phyloP scores from a whole-genome alignment of 768 basidiomycete genomes.

The Amanita pallidorosea region DNA sequence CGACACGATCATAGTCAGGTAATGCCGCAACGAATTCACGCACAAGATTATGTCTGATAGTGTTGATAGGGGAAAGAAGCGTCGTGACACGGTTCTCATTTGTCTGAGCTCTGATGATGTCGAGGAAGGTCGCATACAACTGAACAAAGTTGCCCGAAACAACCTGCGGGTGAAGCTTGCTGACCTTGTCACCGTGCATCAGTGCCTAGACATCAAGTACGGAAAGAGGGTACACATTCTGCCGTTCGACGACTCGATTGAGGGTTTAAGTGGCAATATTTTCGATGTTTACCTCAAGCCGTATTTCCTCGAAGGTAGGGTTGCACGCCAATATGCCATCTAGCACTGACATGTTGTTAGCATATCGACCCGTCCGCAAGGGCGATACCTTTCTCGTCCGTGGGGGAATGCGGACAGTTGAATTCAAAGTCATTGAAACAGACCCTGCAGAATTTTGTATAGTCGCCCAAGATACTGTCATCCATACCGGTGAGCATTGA shows the following conservation, averaged over 20 bases:
- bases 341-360: conserved; percentile 21
- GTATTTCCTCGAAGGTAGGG: conserved; percentile 90
- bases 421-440: conserved; percentile 98
- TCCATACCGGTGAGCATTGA: conserved; percentile 61
- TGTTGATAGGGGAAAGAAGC: conserved; percentile 78
- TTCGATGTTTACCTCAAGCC: conserved; percentile 99
- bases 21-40: neutral
- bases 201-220: conserved; percentile 97
- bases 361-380: conserved; percentile 93
- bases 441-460: conserved; percentile 98
- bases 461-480: conserved; percentile 97
- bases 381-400: conserved; percentile 99
- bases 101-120: conserved; percentile 93
- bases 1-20: conserved; percentile 93
- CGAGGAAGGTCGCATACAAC: conserved; percentile 94
- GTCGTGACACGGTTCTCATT: conserved; percentile 95
- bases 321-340: neutral
- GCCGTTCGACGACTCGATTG: conserved; percentile 96
- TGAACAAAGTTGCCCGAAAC: conserved; percentile 99
- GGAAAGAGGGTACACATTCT: conserved; percentile 95
- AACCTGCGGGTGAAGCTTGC: conserved; percentile 97
- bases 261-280: conserved; percentile 95
- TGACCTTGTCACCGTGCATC: conserved; percentile 92
- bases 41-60: conserved; percentile 2
- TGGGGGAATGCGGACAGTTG: conserved; percentile 96